Percentiles rank a stretch among this genome's conserved stretches.
These are phyloP conservation scores for Polyporus tsugae DNA, from an alignment of 1,284 basidiomycete genomes.

Conservation along the genomic window DNA sequence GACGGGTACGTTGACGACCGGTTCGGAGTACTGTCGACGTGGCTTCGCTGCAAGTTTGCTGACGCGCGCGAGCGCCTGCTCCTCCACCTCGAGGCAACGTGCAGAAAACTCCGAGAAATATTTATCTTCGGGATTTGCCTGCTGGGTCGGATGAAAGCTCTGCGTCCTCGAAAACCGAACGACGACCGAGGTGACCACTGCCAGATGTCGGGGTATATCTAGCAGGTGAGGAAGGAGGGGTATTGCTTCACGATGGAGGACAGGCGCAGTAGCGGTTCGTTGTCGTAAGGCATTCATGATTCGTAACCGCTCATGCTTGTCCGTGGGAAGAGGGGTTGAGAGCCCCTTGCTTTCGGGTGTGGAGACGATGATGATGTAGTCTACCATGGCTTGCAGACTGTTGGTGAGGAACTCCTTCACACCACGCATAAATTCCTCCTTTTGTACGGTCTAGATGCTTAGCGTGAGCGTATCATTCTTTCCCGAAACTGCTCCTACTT, in stretches of 20 bases:
- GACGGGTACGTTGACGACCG: conserved; percentile 24
- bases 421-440: conserved; percentile 78
- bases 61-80: conserved; percentile 69
- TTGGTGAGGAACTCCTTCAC: conserved; percentile 71
- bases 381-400: conserved; percentile 71
- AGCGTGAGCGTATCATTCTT: not conserved
- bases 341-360: conserved; percentile 50
- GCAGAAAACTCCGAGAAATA: conserved; percentile 40
- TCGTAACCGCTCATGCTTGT: conserved; percentile 59
- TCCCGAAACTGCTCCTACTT: conserved; percentile 38
- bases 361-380: conserved; percentile 77
- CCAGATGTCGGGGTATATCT: conserved; percentile 77
- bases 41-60: conserved; percentile 56
- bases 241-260: conserved; percentile 72
- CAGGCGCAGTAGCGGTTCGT: conserved; percentile 58
- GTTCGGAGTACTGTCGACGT: conserved; percentile 33
- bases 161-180: conserved; percentile 56
- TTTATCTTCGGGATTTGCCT: conserved; percentile 30
- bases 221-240: conserved; percentile 73
- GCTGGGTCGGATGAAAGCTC: conserved; percentile 35
- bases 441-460: conserved; percentile 59
- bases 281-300: conserved; percentile 64
- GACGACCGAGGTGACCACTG: conserved; percentile 76
- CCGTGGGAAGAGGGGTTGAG: conserved; percentile 43
- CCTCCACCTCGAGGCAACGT: conserved; percentile 77